A percentile compares a stretch with the other conserved stretches of the same genome.
Evolutionary conservation across 2,329 filamentous ascomycete genomes (phyloP).

Genomic region (Calonectria pseudoturangicola): DNA sequence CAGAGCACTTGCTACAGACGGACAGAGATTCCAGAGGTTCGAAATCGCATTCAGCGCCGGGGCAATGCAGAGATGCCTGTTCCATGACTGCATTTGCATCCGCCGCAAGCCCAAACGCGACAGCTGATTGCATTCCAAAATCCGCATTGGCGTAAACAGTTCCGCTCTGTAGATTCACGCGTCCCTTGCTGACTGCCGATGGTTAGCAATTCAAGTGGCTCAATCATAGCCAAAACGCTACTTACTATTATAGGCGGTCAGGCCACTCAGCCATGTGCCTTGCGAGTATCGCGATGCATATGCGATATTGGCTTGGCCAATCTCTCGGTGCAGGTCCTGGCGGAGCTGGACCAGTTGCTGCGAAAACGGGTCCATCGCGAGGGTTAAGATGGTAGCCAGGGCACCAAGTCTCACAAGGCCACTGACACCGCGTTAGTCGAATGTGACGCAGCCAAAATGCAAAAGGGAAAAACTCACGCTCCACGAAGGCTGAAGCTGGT

Average conservation of each 20-base stretch:
- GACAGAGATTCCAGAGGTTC: constrained; percentile 31
- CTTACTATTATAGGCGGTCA: constrained; percentile 5
- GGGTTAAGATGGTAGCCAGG: constrained; percentile 39
- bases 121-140: constrained; percentile 41
- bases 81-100: constrained; percentile 3
- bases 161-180: background rate
- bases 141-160: constrained; percentile 33
- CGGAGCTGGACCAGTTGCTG: constrained; percentile 43
- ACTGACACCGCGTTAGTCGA: constrained; percentile 2
- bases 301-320: constrained; percentile 13
- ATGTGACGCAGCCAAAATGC: too few relatives aligned
- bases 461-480: constrained; percentile 17
- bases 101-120: constrained; percentile 35
- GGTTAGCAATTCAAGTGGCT: background rate
- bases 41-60: constrained; percentile 29
- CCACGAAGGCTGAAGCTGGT: constrained; percentile 32
- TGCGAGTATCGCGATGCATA: constrained; percentile 38
- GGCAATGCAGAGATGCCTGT: constrained; percentile 29
- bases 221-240: too few relatives aligned
- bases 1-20: constrained; percentile 34
- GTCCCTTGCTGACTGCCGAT: constrained; percentile 25
- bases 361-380: constrained; percentile 44
- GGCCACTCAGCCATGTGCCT: constrained; percentile 14
- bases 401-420: constrained; percentile 39
- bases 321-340: background rate